Base-by-base conservation (phyloP, 164 flowering plant genomes). In the Macadamia tetraphylla region DNA sequence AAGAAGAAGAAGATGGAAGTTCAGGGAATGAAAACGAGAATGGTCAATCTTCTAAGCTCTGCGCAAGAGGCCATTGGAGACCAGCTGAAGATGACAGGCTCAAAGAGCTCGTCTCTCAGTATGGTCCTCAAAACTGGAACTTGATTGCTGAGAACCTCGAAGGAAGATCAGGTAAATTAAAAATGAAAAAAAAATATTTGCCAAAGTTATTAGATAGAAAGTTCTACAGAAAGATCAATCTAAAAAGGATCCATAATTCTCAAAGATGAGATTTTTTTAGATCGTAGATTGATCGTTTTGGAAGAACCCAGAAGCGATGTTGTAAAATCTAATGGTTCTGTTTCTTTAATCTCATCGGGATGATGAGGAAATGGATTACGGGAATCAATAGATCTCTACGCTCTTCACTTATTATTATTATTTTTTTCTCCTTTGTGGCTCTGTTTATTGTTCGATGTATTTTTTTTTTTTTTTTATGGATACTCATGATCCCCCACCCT, bases 111-210 rank as follows among this genome's bases (percentile, higher is more conserved):
- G 94, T 90, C 3, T 74, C 85, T 43, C 85, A 80, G 29, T 80
- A 72, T 72, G 97, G 97, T 60, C 94, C 97, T 63, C 97, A 86
- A 69, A 90, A 88, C 71, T 90, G 97, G 94, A 90, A 90, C 80
- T 78, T 87, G 74, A 87, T 90, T 32, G 94, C 92, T 51, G 86
- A 87, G 58, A 81, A 86, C 60, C 88, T 90, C 57, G 80, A 81
- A 58, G 94, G 91, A 74, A 84, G 97, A 90, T 88, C 97, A 83
- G 97, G 97, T 90, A 76, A 71, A 35, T 40, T 29, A 63, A 56
- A 55, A 71, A 31, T 35, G 15, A 58, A 56, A 44, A 6, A 6
- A 23, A 23, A 23, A 23, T 23, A 23, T 23, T 23, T 23, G 23
- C 23, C 23, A 23, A 23, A 23, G 23, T 23, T 23, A 23, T 23